phyloP scores from a whole-genome alignment of 2,329 filamentous ascomycete species.

The Penicillium brasilianum region DNA sequence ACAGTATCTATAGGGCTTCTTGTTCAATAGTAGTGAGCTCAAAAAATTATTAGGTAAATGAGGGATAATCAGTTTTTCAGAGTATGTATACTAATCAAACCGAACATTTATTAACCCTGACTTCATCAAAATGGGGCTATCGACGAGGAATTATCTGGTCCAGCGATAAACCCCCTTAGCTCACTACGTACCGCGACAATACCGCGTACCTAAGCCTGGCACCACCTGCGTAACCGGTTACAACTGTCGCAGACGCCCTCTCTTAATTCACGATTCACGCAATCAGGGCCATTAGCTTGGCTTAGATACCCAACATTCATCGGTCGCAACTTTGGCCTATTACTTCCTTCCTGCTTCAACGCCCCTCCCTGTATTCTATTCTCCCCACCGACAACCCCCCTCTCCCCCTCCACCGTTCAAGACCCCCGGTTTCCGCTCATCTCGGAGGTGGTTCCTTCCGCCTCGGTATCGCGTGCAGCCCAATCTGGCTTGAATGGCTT shows the following conservation, averaged over 20 bases:
- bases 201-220: constrained; percentile 13
- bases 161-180: not conserved
- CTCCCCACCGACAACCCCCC: not conserved
- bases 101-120: not conserved
- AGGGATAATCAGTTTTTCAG: not conserved
- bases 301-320: constrained; percentile 30
- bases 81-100: not conserved
- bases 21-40: not conserved
- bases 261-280: constrained; percentile 26
- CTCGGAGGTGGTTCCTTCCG: constrained; percentile 25
- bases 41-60: not conserved
- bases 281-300: constrained; percentile 31
- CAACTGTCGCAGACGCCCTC: constrained; percentile 14
- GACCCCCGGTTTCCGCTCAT: constrained; percentile 17
- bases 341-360: constrained; percentile 1
- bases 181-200: constrained; percentile 16
- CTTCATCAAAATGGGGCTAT: not conserved
- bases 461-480: constrained; percentile 38
- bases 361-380: not conserved
- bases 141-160: not conserved
- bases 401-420: not conserved
- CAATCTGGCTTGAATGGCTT: constrained; percentile 38
- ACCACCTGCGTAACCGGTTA: constrained; percentile 25
- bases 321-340: constrained; percentile 11
- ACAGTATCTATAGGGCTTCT: constrained; percentile 16